phyloP scores from a whole-genome alignment of 371 early-diverging fungal species.

The Paraphysoderma sedebokerense region DNA sequence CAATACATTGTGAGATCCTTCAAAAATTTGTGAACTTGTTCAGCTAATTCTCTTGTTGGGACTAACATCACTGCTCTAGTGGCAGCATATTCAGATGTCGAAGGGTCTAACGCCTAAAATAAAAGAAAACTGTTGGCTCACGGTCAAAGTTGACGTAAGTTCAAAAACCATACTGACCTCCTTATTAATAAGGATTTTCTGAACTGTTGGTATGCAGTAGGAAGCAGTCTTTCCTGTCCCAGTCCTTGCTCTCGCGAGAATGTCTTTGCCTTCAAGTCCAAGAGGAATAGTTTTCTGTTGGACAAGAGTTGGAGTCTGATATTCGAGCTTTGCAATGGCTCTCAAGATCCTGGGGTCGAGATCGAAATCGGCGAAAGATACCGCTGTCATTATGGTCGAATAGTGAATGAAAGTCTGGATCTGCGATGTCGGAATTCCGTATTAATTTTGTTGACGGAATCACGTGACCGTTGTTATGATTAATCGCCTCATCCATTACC shows the following conservation, averaged over 20 bases:
- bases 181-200: conserved; percentile 61
- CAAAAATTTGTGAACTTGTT: conserved; percentile 66
- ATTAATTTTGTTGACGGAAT: no score
- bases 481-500: no score
- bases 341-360: conserved; percentile 2
- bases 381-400: no score
- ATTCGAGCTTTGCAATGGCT: conserved; percentile 2
- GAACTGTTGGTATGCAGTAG: conserved; percentile 85
- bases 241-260: conserved; percentile 94
- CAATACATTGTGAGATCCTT: conserved; percentile 51
- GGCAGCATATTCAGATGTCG: conserved; percentile 11
- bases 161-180: conserved; percentile 18
- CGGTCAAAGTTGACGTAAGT: not conserved
- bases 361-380: not conserved
- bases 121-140: not conserved
- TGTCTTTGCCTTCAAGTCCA: conserved; percentile 88
- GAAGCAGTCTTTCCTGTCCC: conserved; percentile 98
- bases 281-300: conserved; percentile 88
- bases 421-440: no score
- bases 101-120: conserved; percentile 2
- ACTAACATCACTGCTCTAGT: conserved; percentile 62
- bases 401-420: no score
- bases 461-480: no score
- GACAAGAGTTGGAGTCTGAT: conserved; percentile 67
- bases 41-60: conserved; percentile 91